Percentiles rank a stretch among this genome's conserved stretches.
These are phyloP conservation scores for Suillus weaverae DNA, from an alignment of 768 basidiomycete genomes.

Conservation along the genomic window DNA sequence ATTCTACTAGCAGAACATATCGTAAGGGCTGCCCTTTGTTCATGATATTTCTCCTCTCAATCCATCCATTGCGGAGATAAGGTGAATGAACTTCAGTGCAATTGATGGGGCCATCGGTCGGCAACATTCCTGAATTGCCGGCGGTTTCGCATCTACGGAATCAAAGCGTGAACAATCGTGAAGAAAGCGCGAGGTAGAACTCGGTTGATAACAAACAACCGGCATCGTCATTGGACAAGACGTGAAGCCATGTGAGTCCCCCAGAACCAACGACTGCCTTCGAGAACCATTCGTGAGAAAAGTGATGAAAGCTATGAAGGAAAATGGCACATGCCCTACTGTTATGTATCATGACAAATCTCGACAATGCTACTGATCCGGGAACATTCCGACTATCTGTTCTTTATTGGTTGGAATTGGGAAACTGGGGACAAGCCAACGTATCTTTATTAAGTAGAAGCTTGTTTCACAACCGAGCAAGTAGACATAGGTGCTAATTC, in stretches of 20 bases:
- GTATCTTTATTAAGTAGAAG: background rate
- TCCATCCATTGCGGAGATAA: constrained; percentile 27
- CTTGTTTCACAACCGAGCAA: background rate
- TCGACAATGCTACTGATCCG: background rate
- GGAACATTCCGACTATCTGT: background rate
- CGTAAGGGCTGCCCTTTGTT: constrained; percentile 22
- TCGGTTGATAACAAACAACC: background rate
- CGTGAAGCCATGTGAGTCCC: constrained; percentile 3
- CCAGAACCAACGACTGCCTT: constrained; percentile 2
- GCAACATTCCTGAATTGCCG: constrained; percentile 9
- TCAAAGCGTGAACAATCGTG: background rate
- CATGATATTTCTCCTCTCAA: constrained; percentile 2
- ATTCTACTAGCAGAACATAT: background rate
- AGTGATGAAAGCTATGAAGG: constrained; percentile 5
- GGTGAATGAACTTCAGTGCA: constrained; percentile 13
- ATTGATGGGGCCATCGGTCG: constrained; percentile 9
- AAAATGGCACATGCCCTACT: background rate
- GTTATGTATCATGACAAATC: background rate
- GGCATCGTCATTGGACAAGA: background rate
- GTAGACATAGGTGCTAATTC: constrained; percentile 8
- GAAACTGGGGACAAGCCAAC: background rate
- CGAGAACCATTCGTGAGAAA: constrained; percentile 12
- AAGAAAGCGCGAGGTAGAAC: constrained; percentile 1
- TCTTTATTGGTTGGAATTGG: background rate
- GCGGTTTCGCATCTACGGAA: constrained; percentile 10